These are phyloP conservation scores for Exophiala dermatitidis DNA, from an alignment of 2,329 filamentous ascomycete species.

Conservation along the genomic window DNA sequence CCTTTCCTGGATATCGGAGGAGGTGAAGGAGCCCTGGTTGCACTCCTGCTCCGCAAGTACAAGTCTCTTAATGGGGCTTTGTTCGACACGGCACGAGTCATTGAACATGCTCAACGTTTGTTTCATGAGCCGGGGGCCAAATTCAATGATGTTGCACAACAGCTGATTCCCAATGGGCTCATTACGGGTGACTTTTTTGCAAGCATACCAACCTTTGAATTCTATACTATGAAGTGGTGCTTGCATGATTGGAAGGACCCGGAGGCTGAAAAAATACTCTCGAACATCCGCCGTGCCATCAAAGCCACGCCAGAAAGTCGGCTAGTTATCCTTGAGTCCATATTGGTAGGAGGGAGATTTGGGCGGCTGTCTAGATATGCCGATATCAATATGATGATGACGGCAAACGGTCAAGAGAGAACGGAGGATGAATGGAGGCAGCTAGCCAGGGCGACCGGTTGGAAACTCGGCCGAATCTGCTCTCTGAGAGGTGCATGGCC, in stretches of 20 bases:
- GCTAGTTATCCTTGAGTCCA: slow-evolving; percentile 36
- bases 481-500: slow-evolving; percentile 26
- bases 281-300: slow-evolving; percentile 32
- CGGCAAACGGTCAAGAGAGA: slow-evolving; percentile 32
- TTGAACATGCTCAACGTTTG: slow-evolving; percentile 29
- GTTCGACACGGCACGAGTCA: slow-evolving; percentile 33
- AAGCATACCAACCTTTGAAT: slow-evolving; percentile 30
- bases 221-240: slow-evolving; percentile 38
- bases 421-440: slow-evolving; percentile 29
- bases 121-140: slow-evolving; percentile 30
- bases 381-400: slow-evolving; percentile 41
- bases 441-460: slow-evolving; percentile 30
- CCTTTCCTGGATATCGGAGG: slow-evolving; percentile 38
- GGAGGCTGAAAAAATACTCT: slow-evolving; percentile 30
- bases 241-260: slow-evolving; percentile 40
- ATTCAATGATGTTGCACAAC: slow-evolving; percentile 32
- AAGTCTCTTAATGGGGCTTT: slow-evolving; percentile 32
- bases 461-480: slow-evolving; percentile 26
- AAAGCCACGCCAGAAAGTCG: slow-evolving; percentile 25
- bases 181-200: slow-evolving; percentile 37
- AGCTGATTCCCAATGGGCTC: slow-evolving; percentile 29
- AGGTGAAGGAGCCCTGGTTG: slow-evolving; percentile 36
- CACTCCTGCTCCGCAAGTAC: slow-evolving; percentile 31
- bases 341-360: slow-evolving; percentile 31
- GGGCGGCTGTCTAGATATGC: slow-evolving; percentile 34